Conservation (phyloP, 441 rosid species). For the Mallotus japonicus region DNA sequence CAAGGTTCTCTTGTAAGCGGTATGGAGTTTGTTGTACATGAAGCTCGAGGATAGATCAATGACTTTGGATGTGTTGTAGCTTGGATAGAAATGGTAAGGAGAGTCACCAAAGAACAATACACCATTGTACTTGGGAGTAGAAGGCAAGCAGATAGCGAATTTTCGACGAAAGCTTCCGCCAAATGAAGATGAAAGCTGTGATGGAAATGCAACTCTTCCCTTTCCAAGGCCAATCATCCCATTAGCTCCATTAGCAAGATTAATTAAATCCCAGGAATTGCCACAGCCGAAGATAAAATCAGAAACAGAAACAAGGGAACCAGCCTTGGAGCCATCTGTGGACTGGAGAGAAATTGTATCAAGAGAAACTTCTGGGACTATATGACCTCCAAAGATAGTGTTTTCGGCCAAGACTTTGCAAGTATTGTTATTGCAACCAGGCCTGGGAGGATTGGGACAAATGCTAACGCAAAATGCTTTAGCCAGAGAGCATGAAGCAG, state of each 20-base stretch:
- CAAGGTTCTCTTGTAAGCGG: constrained; percentile 47
- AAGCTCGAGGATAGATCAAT: constrained; percentile 12
- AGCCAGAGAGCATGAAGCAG: constrained; percentile 18
- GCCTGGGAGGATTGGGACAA: constrained; percentile 9
- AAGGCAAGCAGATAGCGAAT: constrained; percentile 30
- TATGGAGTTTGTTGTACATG: constrained; percentile 37
- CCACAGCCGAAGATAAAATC: constrained; percentile 31
- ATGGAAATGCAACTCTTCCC: background rate
- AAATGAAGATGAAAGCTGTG: constrained; percentile 23
- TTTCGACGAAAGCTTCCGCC: constrained; percentile 18
- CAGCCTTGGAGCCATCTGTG: constrained; percentile 31
- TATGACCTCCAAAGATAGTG: constrained; percentile 26
- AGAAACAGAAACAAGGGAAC: constrained; percentile 22
- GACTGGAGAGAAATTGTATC: constrained; percentile 29
- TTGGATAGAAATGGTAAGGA: constrained; percentile 16
- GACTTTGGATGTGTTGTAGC: constrained; percentile 11
- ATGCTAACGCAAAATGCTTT: constrained; percentile 2
- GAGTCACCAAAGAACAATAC: constrained; percentile 18
- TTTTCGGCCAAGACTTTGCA: constrained; percentile 42
- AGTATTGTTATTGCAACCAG: constrained; percentile 62
- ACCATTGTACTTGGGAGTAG: background rate
- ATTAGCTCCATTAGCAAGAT: constrained; percentile 31
- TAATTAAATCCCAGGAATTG: background rate
- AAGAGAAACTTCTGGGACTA: constrained; percentile 21
- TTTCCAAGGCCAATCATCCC: constrained; percentile 30